These are phyloP conservation scores for Primulina tabacum DNA, from an alignment of 257 asterid genomes.

Conservation along the genomic window DNA sequence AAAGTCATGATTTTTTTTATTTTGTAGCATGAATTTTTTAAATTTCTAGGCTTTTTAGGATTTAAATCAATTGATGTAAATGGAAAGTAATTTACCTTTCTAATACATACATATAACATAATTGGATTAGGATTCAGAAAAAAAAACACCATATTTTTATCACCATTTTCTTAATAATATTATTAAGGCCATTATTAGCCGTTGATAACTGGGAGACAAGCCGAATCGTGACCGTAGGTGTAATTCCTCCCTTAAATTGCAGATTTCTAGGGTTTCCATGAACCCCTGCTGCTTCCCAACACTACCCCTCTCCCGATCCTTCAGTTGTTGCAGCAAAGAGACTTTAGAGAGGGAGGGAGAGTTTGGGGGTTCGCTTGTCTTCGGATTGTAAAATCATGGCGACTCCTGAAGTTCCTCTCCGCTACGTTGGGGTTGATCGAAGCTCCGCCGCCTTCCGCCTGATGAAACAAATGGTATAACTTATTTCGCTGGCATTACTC, in stretches of 20 bases:
- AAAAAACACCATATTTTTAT: no score
- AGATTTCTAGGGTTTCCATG: slow-evolving; percentile 30
- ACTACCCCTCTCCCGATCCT: slow-evolving; percentile 13
- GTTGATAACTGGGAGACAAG: slow-evolving; percentile 18
- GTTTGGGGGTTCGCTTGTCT: slow-evolving; percentile 2
- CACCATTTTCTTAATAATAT: no score
- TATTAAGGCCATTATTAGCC: slow-evolving; percentile 7
- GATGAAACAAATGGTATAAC: slow-evolving; percentile 92
- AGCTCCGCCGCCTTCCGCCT: slow-evolving; percentile 97
- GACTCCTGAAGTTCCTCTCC: slow-evolving; percentile 84
- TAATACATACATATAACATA: no score
- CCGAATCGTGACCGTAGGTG: slow-evolving; percentile 25
- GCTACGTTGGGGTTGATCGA: slow-evolving; percentile 82
- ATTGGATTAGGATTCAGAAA: no score
- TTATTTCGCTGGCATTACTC: background rate
- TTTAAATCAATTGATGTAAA: no score
- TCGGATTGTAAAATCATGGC: slow-evolving; percentile 39
- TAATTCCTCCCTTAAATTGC: background rate
- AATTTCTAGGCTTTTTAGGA: no score
- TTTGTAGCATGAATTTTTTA: background rate
- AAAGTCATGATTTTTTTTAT: background rate
- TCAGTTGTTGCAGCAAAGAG: background rate
- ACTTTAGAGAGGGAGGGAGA: slow-evolving; percentile 24
- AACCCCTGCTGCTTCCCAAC: slow-evolving; percentile 13
- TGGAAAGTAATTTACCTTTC: no score